Evolutionary conservation across 371 early-diverging fungal species (phyloP).

Genomic region (Encephalitozoon intestinalis): DNA sequence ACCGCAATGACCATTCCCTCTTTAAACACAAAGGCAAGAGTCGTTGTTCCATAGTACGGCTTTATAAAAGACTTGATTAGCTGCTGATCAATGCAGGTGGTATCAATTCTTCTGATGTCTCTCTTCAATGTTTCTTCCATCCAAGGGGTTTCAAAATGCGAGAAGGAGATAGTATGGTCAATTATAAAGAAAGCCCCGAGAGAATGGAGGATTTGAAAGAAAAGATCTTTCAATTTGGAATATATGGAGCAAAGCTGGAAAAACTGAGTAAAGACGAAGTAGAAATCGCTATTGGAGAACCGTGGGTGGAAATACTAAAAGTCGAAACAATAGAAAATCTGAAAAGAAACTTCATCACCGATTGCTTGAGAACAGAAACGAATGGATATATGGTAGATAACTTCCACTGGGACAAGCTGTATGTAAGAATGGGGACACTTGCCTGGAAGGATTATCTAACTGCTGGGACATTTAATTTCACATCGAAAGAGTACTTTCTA

Average conservation of each 20-base stretch:
- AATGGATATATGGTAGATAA: background rate
- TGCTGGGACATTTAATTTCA: constrained; percentile 24
- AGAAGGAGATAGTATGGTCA: background rate
- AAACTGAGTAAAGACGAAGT: constrained; percentile 10
- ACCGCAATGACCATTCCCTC: constrained; percentile 93
- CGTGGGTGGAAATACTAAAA: constrained; percentile 27
- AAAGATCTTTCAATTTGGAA: constrained; percentile 40
- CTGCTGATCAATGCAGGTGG: background rate
- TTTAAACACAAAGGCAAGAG: constrained; percentile 90
- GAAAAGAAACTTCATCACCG: constrained; percentile 1
- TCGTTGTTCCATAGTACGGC: constrained; percentile 87
- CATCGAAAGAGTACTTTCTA: constrained; percentile 23
- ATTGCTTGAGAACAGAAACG: background rate
- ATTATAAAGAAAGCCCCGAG: background rate
- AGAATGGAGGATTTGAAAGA: constrained; percentile 10
- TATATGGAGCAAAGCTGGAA: constrained; percentile 22
- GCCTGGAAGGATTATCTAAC: constrained; percentile 40
- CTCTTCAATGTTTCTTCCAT: constrained; percentile 25
- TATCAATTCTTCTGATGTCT: constrained; percentile 18
- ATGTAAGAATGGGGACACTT: constrained; percentile 35
- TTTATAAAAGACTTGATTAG: constrained; percentile 15
- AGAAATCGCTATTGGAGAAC: background rate
- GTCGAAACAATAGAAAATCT: background rate
- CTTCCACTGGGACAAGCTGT: background rate
- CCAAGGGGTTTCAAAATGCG: background rate